Percentiles rank a stretch among this genome's conserved stretches.
Conservation (phyloP, 73 alveolate species). For the Paramecium sexaurelia region DNA sequence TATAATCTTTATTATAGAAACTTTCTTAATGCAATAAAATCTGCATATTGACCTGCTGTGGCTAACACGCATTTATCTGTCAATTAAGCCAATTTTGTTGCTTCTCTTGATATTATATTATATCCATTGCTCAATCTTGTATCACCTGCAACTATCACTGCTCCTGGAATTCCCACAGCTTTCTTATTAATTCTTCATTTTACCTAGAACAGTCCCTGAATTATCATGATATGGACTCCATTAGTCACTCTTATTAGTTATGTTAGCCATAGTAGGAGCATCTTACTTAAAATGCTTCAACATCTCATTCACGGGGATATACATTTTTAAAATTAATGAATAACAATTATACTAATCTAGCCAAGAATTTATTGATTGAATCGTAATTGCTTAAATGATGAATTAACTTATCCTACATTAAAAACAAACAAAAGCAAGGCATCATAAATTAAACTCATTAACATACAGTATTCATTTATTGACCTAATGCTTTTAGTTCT, state of each 20-base stretch:
- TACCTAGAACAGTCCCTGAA: slow-evolving; percentile 50
- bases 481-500: slow-evolving; percentile 58
- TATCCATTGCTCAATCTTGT: slow-evolving; percentile 81
- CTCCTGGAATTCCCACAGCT: slow-evolving; percentile 60
- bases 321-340: slow-evolving; percentile 40
- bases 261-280: slow-evolving; percentile 19
- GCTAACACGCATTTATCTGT: slow-evolving; percentile 77
- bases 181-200: slow-evolving; percentile 3
- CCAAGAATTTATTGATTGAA: slow-evolving; percentile 67
- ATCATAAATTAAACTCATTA: slow-evolving; percentile 58
- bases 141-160: slow-evolving; percentile 45
- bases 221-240: slow-evolving; percentile 58
- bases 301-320: slow-evolving; percentile 21
- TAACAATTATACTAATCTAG: slow-evolving; percentile 36
- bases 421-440: slow-evolving; percentile 57
- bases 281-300: neutral
- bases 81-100: slow-evolving; percentile 76
- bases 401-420: slow-evolving; percentile 58
- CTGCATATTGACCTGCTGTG: slow-evolving; percentile 86
- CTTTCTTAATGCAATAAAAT: slow-evolving; percentile 74
- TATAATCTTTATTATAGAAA: slow-evolving; percentile 75
- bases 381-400: slow-evolving; percentile 64
- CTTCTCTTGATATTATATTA: slow-evolving; percentile 73
- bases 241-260: slow-evolving; percentile 6
- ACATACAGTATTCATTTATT: slow-evolving; percentile 65